Percentiles rank a stretch among this genome's conserved stretches.
Conservation (phyloP, 768 basidiomycete species). For the Naganishia kalamii region DNA sequence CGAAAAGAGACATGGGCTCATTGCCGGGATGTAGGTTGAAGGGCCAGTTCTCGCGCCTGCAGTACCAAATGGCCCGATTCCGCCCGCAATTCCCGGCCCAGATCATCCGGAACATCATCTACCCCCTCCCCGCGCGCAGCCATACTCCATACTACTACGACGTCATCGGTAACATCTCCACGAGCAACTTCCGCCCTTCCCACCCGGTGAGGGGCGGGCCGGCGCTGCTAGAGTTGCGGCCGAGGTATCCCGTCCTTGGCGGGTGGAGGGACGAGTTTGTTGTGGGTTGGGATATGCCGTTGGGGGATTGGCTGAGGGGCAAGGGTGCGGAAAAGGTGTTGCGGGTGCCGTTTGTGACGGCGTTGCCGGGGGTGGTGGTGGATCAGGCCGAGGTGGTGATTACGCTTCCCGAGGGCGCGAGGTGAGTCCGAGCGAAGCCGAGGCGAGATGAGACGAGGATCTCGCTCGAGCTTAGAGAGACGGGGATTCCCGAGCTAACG, state of each 20-base stretch:
- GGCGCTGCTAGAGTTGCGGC: conserved; percentile 65
- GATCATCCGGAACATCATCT: conserved; percentile 63
- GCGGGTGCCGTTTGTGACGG: conserved; percentile 77
- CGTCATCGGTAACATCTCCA: conserved; percentile 90
- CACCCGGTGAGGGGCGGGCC: conserved; percentile 56
- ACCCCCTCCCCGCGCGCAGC: conserved; percentile 77
- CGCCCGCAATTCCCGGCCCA: conserved; percentile 58
- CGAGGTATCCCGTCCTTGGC: conserved; percentile 86
- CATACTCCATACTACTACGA: conserved; percentile 84
- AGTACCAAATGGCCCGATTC: conserved; percentile 70
- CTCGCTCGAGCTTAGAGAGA: too few relatives aligned
- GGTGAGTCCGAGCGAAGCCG: conserved; percentile 55
- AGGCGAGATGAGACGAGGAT: too few relatives aligned
- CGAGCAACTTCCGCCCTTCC: conserved; percentile 69
- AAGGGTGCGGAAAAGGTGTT: conserved; percentile 67
- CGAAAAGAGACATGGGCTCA: neutral
- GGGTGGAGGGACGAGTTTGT: conserved; percentile 98
- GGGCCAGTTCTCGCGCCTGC: conserved; percentile 88
- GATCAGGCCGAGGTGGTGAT: conserved; percentile 71
- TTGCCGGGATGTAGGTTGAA: conserved; percentile 59
- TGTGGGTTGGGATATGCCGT: conserved; percentile 84
- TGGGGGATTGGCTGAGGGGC: conserved; percentile 56
- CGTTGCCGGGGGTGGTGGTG: conserved; percentile 70
- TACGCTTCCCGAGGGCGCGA: conserved; percentile 89
- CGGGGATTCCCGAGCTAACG: conserved; percentile 5